These are phyloP conservation scores for Drechmeria coniospora DNA, from an alignment of 2,329 filamentous ascomycete species.

Conservation along the genomic window DNA sequence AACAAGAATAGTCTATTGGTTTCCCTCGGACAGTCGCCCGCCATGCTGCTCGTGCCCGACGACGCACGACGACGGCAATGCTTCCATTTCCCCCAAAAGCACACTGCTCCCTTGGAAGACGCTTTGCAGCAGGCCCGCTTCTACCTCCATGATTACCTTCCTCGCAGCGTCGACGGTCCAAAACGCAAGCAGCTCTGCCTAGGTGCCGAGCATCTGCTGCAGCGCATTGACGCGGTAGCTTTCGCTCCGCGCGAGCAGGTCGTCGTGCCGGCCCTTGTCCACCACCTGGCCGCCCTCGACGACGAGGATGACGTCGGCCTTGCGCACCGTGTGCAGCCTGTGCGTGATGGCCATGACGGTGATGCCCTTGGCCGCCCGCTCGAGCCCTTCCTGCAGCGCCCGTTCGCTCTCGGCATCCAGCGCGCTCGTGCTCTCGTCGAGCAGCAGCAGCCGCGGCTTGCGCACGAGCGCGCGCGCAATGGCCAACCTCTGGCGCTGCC, in stretches of 20 bases:
- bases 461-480: slow-evolving; percentile 66
- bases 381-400: slow-evolving; percentile 50
- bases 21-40: too few species aligned
- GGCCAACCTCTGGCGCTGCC: slow-evolving; percentile 62
- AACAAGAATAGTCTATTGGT: too few species aligned
- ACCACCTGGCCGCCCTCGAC: slow-evolving; percentile 37
- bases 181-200: slow-evolving; percentile 4
- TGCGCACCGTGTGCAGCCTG: slow-evolving; percentile 38
- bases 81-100: too few species aligned
- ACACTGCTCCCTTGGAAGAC: too few species aligned
- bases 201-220: slow-evolving; percentile 29
- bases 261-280: slow-evolving; percentile 36
- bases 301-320: slow-evolving; percentile 42
- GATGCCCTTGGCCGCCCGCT: slow-evolving; percentile 36
- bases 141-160: too few species aligned
- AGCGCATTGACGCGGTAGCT: slow-evolving; percentile 35
- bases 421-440: slow-evolving; percentile 71
- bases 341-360: slow-evolving; percentile 46
- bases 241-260: slow-evolving; percentile 36
- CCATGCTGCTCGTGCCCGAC: too few species aligned
- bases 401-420: slow-evolving; percentile 57
- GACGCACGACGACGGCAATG: too few species aligned
- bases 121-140: too few species aligned
- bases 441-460: slow-evolving; percentile 54
- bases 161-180: too few species aligned